Conservation (phyloP, 1,284 basidiomycete genomes). For the Rhodotorula sp. region DNA sequence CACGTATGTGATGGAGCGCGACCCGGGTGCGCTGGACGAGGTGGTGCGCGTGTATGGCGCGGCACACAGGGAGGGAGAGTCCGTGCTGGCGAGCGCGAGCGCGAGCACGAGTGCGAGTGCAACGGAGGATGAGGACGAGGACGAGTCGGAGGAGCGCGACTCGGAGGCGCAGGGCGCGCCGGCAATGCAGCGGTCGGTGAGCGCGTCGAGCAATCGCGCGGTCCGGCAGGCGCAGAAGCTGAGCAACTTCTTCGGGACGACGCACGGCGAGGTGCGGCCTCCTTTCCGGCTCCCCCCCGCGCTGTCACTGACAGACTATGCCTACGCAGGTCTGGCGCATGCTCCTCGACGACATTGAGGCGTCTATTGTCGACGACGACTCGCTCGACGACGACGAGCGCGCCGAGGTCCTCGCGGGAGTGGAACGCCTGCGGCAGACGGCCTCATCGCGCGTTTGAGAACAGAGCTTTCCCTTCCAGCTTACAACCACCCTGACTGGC, state of each 20-base stretch:
- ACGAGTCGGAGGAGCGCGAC: background rate
- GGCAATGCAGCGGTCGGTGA: background rate
- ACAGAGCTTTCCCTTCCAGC: no score
- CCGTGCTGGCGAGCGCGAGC: background rate
- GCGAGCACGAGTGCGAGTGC: background rate
- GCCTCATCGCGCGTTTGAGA: background rate
- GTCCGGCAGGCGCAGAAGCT: slow-evolving; percentile 35
- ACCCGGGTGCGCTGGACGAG: slow-evolving; percentile 28
- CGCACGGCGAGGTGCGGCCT: slow-evolving; percentile 29
- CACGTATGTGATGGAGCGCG: slow-evolving; percentile 17
- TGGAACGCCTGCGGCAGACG: slow-evolving; percentile 15
- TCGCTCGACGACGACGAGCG: slow-evolving; percentile 34
- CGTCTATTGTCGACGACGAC: slow-evolving; percentile 24
- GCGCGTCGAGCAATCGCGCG: slow-evolving; percentile 1
- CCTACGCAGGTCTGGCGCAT: slow-evolving; percentile 24
- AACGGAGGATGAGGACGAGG: background rate
- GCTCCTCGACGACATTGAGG: slow-evolving; percentile 30
- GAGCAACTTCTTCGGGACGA: slow-evolving; percentile 25
- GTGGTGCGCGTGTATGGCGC: slow-evolving; percentile 21
- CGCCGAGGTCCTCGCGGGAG: slow-evolving; percentile 14
- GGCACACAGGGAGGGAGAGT: no score
- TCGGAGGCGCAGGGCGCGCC: background rate
- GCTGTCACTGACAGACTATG: fast-evolving
- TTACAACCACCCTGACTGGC: background rate
- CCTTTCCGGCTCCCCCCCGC: background rate